Base-by-base conservation (phyloP, 2,329 filamentous ascomycete genomes). In the Aspergillus sp. region DNA sequence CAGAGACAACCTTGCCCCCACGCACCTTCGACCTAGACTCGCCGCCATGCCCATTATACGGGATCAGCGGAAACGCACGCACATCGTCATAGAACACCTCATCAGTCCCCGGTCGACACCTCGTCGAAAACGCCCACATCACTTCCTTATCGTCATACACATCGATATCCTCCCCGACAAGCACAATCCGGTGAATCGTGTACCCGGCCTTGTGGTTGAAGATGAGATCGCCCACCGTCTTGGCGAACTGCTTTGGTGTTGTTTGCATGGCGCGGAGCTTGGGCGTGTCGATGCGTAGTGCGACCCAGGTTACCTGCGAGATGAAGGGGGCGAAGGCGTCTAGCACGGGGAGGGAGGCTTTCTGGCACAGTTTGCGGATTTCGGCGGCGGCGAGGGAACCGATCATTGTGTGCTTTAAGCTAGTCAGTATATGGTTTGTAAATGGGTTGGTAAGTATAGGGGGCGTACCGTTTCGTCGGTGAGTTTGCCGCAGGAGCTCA, bases 231-330 rank as follows among this genome's bases (percentile, higher is more conserved):
- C 79, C 80, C 11, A 83, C 64, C 64, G 64, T 43, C n/a, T 71
- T 68, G 48, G 70, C 70, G 44, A 83, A 75, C 0, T 75, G 72
- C 17, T 68, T 59, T 0, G 75, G 53, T 0, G 67, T 81, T 15
- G 80, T 81, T 44, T 85, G 80, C 78, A 85, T 80, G 8, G 79
- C 76, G 30, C 81, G 80, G 8, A 88, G 76, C 64, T 82, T 82
- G 5, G 77, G 73, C 1, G 79, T 82, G 65, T 88, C 85, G 20
- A 86, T 80, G 57, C 85, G 80, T 64, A 88, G 62, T 0, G 71
- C 79, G 0, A 74, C 72, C 80, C 81, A 83, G 0, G 76, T 81
- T 0, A 78, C 79, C 55, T 80, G 77, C 0, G 77, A 72, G 57
- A 80, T 77, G 48, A 80, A 78, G 0, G 78, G 78, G 0, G 78